Conservation (phyloP, 2,329 filamentous ascomycete species). For the Nakataea oryzae region DNA sequence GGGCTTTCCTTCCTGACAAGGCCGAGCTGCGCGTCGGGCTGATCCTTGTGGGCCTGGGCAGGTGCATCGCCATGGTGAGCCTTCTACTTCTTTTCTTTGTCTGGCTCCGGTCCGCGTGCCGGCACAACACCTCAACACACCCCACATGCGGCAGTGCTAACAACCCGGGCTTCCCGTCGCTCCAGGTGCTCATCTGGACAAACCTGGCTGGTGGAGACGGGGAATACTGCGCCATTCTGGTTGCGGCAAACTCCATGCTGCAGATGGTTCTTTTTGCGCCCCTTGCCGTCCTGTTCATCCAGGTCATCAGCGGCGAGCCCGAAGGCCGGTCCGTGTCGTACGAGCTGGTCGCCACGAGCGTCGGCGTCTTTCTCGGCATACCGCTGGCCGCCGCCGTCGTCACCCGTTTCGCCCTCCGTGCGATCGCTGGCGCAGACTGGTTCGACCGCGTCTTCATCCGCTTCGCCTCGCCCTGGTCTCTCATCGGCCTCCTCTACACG, state of each 20-base stretch:
- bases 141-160: neutral
- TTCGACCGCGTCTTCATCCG: conserved; percentile 64
- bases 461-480: conserved; percentile 59
- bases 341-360: conserved; percentile 61
- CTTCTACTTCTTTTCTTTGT: neutral
- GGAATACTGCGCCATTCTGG: conserved; percentile 76
- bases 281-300: conserved; percentile 58
- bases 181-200: conserved; percentile 57
- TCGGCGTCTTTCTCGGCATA: conserved; percentile 77
- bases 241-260: conserved; percentile 64
- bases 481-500: conserved; percentile 78
- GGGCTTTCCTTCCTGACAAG: conserved; percentile 55
- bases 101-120: too few species aligned
- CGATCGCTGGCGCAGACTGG: conserved; percentile 41
- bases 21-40: conserved; percentile 51
- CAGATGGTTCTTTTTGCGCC: conserved; percentile 68
- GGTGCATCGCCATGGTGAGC: conserved; percentile 79
- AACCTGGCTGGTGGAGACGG: conserved; percentile 57
- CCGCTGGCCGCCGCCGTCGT: conserved; percentile 71
- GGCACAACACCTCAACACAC: neutral
- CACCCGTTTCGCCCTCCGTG: conserved; percentile 55
- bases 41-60: conserved; percentile 72
- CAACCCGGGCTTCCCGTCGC: neutral
- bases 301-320: conserved; percentile 47
- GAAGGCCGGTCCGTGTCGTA: conserved; percentile 38